Base-by-base conservation (phyloP, 2,329 filamentous ascomycete species). In the Metarhizium album region DNA sequence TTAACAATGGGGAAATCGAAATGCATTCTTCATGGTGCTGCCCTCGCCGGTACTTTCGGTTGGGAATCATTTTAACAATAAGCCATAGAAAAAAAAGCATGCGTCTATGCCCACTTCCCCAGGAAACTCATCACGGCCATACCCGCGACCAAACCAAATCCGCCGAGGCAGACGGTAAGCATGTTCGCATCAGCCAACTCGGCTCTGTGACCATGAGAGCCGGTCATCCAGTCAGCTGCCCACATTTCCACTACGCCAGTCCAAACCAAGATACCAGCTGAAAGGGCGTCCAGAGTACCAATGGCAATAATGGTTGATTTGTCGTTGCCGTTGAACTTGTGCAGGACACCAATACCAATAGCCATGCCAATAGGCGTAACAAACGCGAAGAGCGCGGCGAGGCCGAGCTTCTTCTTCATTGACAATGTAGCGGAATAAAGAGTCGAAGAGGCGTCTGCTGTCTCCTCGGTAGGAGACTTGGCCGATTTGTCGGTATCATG, bases 171-270 rank as follows among this genome's bases (percentile, higher is more conserved):
- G 0, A 79, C 80, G 51, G 72, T 75, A 0, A 71, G 27, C 1
- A 73, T 37, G 0, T 74, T 64, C 0, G 82, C 74, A 29, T 76
- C 66, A 16, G 75, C 64, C 63, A 86, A 65, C 60, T 84, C 79
- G 20, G 65, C 63, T 55, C 60, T 61, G 40, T 62, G 59, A 7
- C 66, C 67, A 37, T 68, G 66, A 8, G 56, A 52, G 18, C 75
- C 77, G 1, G 71, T 71, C 59, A 80, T 76, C 86, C 86, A 90
- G 61, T 90, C 86, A 40, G 77, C 71, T 2, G 83, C 83, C 79
- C 83, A 83, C 84, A 90, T 89, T 68, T 90, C 86, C 0, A 90
- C 85, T 1, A 90, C 67, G 2, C 84, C 84, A 2, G 90, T 85
- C 84, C 86, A 90, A n/a, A 86, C 70, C 31, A 90, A 71, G 43